phyloP scores from a whole-genome alignment of 169 alveolate genomes.

The Plasmodium berghei region DNA sequence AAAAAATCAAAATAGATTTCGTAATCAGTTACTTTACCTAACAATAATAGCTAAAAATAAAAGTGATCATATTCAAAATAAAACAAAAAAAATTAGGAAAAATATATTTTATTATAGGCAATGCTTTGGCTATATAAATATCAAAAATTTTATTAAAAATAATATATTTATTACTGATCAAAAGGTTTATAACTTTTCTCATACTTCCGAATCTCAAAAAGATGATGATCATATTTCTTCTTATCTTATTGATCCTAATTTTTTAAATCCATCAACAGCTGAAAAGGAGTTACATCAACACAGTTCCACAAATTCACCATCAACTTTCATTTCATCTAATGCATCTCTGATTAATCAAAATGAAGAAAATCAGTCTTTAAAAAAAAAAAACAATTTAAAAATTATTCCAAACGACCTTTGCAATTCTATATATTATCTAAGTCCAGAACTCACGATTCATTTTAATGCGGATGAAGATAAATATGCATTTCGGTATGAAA shows the following conservation, averaged over 20 bases:
- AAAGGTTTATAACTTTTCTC: conserved; percentile 29
- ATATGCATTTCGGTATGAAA: conserved; percentile 34
- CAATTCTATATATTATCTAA: conserved; percentile 55
- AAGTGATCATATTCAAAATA: conserved; percentile 50
- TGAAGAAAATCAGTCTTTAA: too few relatives aligned
- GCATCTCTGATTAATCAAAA: neutral
- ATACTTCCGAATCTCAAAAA: neutral
- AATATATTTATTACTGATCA: conserved; percentile 50
- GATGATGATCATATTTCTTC: neutral
- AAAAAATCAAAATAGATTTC: conserved; percentile 69
- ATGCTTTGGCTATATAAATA: conserved; percentile 49
- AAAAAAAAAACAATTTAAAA: too few relatives aligned
- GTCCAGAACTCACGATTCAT: conserved; percentile 24
- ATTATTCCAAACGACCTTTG: neutral
- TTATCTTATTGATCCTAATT: neutral
- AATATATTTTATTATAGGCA: conserved; percentile 39
- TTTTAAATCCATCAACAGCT: neutral
- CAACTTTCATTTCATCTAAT: neutral
- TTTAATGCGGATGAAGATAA: conserved; percentile 15
- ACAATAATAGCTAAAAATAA: conserved; percentile 55
- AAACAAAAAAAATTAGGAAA: conserved; percentile 50
- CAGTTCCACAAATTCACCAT: neutral
- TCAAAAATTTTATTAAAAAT: conserved; percentile 55
- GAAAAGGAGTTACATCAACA: neutral
- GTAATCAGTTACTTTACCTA: conserved; percentile 60